Evolutionary conservation across 495 filamentous ascomycete species (phyloP), one percentile per base, ranked within the genome.

Genomic region (Parachaetomium inaequale): DNA sequence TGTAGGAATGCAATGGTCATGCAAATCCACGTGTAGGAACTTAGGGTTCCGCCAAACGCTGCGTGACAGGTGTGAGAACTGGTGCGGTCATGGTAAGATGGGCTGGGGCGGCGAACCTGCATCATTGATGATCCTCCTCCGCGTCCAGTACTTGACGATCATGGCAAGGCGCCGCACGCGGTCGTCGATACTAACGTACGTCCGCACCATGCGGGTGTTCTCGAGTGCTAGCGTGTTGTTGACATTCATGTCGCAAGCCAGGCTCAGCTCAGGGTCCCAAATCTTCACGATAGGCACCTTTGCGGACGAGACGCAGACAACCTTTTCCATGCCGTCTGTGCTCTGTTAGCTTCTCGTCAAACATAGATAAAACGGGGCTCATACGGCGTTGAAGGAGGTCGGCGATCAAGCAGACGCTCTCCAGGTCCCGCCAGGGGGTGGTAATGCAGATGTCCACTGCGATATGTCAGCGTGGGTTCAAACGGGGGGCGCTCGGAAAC

Each of bases 21-120:
- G 78, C 94, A 98, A 72, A 96, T 97, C 94, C 94, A 98, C n/a
- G 94, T 96, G 70, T 98, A 98, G 11, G 95, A 98, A 73, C 94
- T 97, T 26, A 98, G 78, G 7, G 94, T 98, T 46, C 92, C 95
- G 59, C 95, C 94, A 68, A 93, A 86, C 40, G 89, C 93, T 96
- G 68, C 36, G 52, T 34, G 12, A 55, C 34, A 49, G 40, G 21
- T 71, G 68, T 52, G 29, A 59, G 47, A 36, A 51, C 2, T 2
- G n/a, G 2, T 7, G 28, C 19, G 5, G 26, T n/a, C 15, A 45
- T 1, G 10, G 29, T 10, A 25, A 12, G 53, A 40, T 53, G 45
- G 19, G 4, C 23, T 14, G 38, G 21, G 61, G 60, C 51, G 17
- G 78, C 88, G 76, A 78, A 94, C 92, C 92, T 72, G 94, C 95